A percentile compares a stretch with the other conserved stretches of the same genome.
Conservation (phyloP, 2,329 filamentous ascomycete genomes). For the Elsinoe perseae region DNA sequence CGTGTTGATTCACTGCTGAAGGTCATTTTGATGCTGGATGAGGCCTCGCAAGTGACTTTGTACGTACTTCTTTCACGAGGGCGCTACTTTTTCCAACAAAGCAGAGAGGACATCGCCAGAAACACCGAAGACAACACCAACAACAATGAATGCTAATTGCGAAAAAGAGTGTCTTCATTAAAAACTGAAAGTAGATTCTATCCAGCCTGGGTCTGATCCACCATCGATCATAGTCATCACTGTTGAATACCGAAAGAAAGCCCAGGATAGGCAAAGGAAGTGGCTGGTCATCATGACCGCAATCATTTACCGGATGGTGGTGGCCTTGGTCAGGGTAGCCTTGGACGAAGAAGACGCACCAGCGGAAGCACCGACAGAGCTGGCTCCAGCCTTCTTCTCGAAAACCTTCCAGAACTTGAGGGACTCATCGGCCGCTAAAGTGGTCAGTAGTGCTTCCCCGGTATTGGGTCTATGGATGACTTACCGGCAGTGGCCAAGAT, state of each 20-base stretch:
- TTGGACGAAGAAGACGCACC: slow-evolving; percentile 67
- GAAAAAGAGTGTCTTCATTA: slow-evolving; percentile 4
- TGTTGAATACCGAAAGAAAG: slow-evolving; percentile 2
- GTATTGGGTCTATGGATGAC: slow-evolving; percentile 24
- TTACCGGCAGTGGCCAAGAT: slow-evolving; percentile 88
- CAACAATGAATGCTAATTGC: too few species aligned
- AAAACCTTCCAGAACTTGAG: slow-evolving; percentile 99
- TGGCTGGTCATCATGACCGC: slow-evolving; percentile 1
- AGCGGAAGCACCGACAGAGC: slow-evolving; percentile 54
- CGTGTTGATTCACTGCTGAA: too few species aligned
- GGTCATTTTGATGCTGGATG: too few species aligned
- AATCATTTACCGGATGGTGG: slow-evolving; percentile 51
- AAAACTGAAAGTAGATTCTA: slow-evolving; percentile 1
- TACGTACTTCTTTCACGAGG: too few species aligned
- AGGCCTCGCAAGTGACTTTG: too few species aligned
- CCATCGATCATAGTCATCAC: neutral
- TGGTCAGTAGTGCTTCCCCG: slow-evolving; percentile 26
- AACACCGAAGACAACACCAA: too few species aligned
- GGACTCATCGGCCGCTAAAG: slow-evolving; percentile 77
- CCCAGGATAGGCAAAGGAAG: neutral
- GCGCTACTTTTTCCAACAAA: too few species aligned
- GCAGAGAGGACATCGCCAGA: too few species aligned
- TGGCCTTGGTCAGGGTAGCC: slow-evolving; percentile 80
- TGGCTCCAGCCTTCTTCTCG: slow-evolving; percentile 86
- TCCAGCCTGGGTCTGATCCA: neutral